Evolutionary conservation across 768 basidiomycete genomes (phyloP), one percentile per base, ranked within the genome.

Genomic region (Tricholoma sp.): DNA sequence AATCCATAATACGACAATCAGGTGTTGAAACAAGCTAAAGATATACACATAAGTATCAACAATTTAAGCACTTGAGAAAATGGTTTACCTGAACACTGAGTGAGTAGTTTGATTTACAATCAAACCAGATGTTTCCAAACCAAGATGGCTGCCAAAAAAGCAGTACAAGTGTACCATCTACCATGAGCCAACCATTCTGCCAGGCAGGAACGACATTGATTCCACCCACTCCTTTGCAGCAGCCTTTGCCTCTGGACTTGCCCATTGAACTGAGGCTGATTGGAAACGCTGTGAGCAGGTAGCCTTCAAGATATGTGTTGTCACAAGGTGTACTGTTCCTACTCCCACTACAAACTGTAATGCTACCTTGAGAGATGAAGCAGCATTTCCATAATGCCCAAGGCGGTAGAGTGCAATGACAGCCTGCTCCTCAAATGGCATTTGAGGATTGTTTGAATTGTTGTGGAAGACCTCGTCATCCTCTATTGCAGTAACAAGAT

Each of bases 141-240:
- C 13, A 48, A 32, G 47, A 13, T n/a, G 47, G 47, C 28, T 8
- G 47, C 15, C 24, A 2, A 20, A 18, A 67, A 1, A 76, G 59
- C 2, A 69, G 69, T 2, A 78, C 59, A 0, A 76, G 50, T 4
- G 74, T 76, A 3, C 76, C 75, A 65, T 78, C 75, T 20, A 71
- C 70, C 28, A 72, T 57, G 31, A 68, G 64, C 66, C 70, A 75
- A 0, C 75, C 70, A 56, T 73, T 36, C 3, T 62, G 45, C 75
- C 75, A 79, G 17, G 67, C 56, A 44, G 56, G 48, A 60, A 69
- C 20, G 73, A 65, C 18, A 66, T 49, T 32, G 55, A 49, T 31
- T 72, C 64, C 0, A 78, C 71, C 75, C 72, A 78, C 6, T 13
- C n/a, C 62, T 74, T 76, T 28, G 73, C 75, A 8, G 56, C 33